Evolutionary conservation across 1,284 basidiomycete species (phyloP), one percentile per base, ranked within the genome.

Genomic region (Apiotrichum veenhuisii): DNA sequence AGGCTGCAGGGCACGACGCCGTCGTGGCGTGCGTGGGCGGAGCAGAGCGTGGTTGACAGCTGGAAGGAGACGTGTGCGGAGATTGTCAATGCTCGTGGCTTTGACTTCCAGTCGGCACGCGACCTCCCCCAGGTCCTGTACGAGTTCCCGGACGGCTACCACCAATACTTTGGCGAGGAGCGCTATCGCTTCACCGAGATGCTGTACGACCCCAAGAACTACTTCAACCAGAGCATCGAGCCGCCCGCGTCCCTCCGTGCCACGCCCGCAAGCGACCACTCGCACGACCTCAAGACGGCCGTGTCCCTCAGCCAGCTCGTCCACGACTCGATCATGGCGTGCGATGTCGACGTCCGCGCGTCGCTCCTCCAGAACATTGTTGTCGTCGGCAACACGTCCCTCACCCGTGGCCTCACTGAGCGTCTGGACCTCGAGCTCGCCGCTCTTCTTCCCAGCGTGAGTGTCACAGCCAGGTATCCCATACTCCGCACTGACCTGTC

Each of bases 61-160:
- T 95, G 94, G 88, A 85, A 92, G 59, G 93, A 96, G 75, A 87
- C 86, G 61, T 85, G 91, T 38, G 87, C 85, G 17, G 91, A 89
- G 53, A 86, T 96, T 20, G 79, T 76, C 46, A 68, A 60, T 43
- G 56, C 57, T 27, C 56, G 63, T 36, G 66, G 67, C 7, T 75
- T 72, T 60, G 72, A 75, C 58, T 66, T 70, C 42, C 37, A 54
- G 22, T 69, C 68, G 15, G 73, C 73, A 2, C 53, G 56, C 36
- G 65, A 64, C 44, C 58, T 76, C 20, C 70, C 72, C 2, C 64
- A 69, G 55, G 61, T 59, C 1, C 48, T 68, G 52, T 98, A 94
- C 79, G 96, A 99, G 78, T 98, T 99, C 80, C 91, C 96, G 0
- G 91, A 91, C 46, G 96, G 96, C 3, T 96, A 87, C 79, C 91